Percentiles rank a stretch among this genome's conserved stretches.
These are phyloP conservation scores for Phytopythium boreale DNA, from an alignment of 352 stramenopile species.

Conservation along the genomic window DNA sequence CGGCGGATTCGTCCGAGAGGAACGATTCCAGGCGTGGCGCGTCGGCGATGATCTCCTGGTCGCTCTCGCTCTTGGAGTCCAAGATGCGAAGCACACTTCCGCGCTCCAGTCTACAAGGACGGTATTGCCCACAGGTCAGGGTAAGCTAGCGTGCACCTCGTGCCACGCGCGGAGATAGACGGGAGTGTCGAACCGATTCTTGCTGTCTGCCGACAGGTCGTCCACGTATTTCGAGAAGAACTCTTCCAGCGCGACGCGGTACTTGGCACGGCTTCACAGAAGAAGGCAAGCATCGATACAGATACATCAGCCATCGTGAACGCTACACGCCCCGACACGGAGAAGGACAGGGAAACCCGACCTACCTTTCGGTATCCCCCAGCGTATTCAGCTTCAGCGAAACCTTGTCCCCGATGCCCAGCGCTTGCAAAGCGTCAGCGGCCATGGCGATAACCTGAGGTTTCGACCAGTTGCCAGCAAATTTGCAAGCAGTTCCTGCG, in stretches of 20 bases:
- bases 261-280: slow-evolving; percentile 50
- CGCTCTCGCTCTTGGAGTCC: slow-evolving; percentile 75
- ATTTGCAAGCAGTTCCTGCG: background rate
- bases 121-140: background rate
- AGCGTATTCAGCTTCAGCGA: slow-evolving; percentile 81
- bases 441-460: slow-evolving; percentile 78
- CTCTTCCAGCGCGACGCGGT: slow-evolving; percentile 56
- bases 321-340: background rate
- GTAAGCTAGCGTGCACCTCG: background rate
- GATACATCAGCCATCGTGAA: background rate
- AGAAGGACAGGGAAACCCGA: background rate
- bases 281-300: background rate
- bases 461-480: background rate
- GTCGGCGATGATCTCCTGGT: slow-evolving; percentile 65
- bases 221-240: slow-evolving; percentile 65
- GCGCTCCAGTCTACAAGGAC: slow-evolving; percentile 52
- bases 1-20: slow-evolving; percentile 52
- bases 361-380: slow-evolving; percentile 72
- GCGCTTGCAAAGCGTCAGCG: slow-evolving; percentile 38
- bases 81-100: slow-evolving; percentile 85
- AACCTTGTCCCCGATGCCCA: slow-evolving; percentile 64
- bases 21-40: slow-evolving; percentile 64
- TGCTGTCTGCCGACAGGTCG: slow-evolving; percentile 71
- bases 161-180: background rate
- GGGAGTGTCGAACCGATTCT: slow-evolving; percentile 45